Base-by-base conservation (phyloP, 129 eudicot species). In the Lactuca sativa region DNA sequence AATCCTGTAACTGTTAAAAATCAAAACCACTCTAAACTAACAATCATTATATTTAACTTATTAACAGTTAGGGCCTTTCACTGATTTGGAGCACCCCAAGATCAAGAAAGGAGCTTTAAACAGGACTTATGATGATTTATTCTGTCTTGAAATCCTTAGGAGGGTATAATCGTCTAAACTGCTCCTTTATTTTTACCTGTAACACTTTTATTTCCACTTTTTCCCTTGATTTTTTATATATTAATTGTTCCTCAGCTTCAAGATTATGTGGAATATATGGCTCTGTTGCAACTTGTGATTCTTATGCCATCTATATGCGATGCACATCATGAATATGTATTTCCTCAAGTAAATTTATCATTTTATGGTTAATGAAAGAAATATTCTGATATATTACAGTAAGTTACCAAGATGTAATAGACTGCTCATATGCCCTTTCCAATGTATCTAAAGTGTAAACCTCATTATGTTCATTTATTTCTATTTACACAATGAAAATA, bases 211-310 rank as follows among this genome's bases (percentile, higher is more conserved):
- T 48, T 77, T 62, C 36, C 68, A 3, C 21, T 15, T 70, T 68
- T 16, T 55, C 8, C 14, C 57, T 74, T 65, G 21, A 44, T 69
- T 67, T 57, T 44, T 60, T 53, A 60, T 56, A 53, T 16, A 4
- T 47, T 10, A 9, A 16, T 69, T 65, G 33, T 77, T 73, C 69
- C 64, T 31, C 78, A 93, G 98, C 87, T 93, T 78, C 96, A 80
- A 89, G 98, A 93, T 74, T 86, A 93, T 62, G 88, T 93, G 64
- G 98, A 93, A 69, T 93, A 75, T 67, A 93, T 93, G 98, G 98
- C 74, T 81, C 95, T 49, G 77, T 80, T 38, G 86, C 86, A 34
- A n/a, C 88, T 86, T 62, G 98, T 93, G 61, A 70, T 93, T 76
- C 90, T 93, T 36, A 86, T 89, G 74, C 98, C 98, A 82, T 93